A percentile compares a stretch with the other conserved stretches of the same genome.
Evolutionary conservation across 352 stramenopile species (phyloP).

Genomic region (Paralagenidium karlingii): DNA sequence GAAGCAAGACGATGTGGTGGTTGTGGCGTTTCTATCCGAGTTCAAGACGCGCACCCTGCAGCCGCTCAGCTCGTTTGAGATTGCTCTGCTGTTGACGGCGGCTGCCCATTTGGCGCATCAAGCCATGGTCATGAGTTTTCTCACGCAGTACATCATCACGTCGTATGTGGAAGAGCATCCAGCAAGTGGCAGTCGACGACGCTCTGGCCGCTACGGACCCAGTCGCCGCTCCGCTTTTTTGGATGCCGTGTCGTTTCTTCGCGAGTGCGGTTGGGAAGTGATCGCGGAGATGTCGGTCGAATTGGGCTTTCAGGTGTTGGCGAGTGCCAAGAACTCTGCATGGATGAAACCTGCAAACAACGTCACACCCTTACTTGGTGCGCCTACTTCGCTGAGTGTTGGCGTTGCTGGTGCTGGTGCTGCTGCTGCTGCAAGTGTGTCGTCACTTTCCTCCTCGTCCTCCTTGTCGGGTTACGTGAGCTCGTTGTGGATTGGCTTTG

Average conservation of each 20-base stretch:
- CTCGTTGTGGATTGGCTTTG: slow-evolving; percentile 26
- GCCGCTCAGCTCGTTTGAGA: slow-evolving; percentile 23
- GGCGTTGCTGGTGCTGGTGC: background rate
- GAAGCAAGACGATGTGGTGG: slow-evolving; percentile 23
- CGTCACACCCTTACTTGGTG: slow-evolving; percentile 7
- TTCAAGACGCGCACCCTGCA: slow-evolving; percentile 14
- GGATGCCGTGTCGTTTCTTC: background rate
- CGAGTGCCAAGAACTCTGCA: slow-evolving; percentile 2
- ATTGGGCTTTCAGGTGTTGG: slow-evolving; percentile 1
- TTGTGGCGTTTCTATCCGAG: slow-evolving; percentile 18
- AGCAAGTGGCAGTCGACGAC: no score
- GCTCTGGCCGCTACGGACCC: no score
- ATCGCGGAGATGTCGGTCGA: background rate
- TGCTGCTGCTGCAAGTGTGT: background rate
- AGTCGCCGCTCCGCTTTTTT: no score
- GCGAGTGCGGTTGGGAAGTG: background rate
- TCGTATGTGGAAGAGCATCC: slow-evolving; percentile 8
- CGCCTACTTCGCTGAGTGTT: background rate
- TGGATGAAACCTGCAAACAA: slow-evolving; percentile 13
- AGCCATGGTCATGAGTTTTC: slow-evolving; percentile 10
- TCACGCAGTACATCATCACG: slow-evolving; percentile 11
- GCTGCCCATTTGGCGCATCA: slow-evolving; percentile 17
- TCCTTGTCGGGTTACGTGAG: no score
- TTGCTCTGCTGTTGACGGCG: slow-evolving; percentile 25
- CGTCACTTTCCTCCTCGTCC: no score